Evolutionary conservation across 495 filamentous ascomycete species (phyloP), one percentile per base, ranked within the genome.

Genomic region (Pyrenula aspistea): DNA sequence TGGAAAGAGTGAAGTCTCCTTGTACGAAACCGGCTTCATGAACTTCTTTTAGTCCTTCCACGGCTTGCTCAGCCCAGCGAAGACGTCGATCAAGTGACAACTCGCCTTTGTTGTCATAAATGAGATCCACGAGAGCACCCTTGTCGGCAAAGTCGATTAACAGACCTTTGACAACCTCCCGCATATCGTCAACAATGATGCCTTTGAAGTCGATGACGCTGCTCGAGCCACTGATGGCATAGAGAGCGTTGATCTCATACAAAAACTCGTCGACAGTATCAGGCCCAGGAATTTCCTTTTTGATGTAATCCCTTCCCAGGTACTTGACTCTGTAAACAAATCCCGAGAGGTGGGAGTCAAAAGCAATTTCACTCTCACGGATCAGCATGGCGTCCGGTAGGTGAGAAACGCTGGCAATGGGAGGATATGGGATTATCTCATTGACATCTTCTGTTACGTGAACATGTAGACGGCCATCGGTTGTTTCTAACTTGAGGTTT

Each of bases 381-480:
- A 91, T 79, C 24, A 79, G 76, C 15, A 71, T 77, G 60, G 65
- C 66, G 24, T 86, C 89, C 15, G 71, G 64, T 54, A 97, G 73
- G 70, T 96, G 92, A 21, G 83, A 76, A 57, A 96, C 78, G 60
- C 87, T 80, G 54, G 80, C 81, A 25, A 86, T 70, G 0, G 86
- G 81, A 2, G 93, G 93, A 63, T 94, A 97, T 2, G 81, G 82
- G 55, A 97, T 93, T 53, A 90, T 95, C 68, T 98, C 93, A 65
- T 96, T 93, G 52, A 90, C 80, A 68, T 98, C 93, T 67, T 97
- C 93, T n/a, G 92, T 94, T 51, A 98, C 93, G 67, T 97, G 93
- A 21, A 98, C 91, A 70, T 98, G 93, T 53, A 98, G 75, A 52
- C 90, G 82, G 23, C 89, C 89, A 50, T 95, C 88, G 47, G 81